Base-by-base conservation (phyloP, 2,329 filamentous ascomycete species). In the Coniochaeta ligniaria region DNA sequence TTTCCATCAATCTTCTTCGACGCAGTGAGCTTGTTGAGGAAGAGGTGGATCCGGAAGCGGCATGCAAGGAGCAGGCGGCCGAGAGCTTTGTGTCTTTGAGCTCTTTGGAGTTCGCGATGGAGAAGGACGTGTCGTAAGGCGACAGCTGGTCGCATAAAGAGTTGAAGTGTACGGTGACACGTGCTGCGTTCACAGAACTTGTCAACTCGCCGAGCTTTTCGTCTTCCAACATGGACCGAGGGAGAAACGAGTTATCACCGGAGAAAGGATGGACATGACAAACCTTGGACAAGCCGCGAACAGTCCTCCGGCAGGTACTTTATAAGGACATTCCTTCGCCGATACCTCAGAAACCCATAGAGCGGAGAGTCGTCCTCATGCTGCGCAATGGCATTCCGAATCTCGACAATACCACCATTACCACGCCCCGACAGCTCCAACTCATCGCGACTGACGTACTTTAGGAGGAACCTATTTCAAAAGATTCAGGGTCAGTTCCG, bases 221-320 rank as follows among this genome's bases (percentile, higher is more conserved):
- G 4, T 2, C 41, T 22, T 20, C 11, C 41, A 22, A 14, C 6
- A 6, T 31, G 7, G 28, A 17, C 47, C 47, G 28, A 28, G 16
- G 22, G n/a, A 5, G 20, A 16, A 54, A 31, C 28, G 22, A 54
- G 11, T 11, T 12, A n/a, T 6, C 26, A 31, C 17, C 26, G 50
- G 16, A 12, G 6, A n/a, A n/a, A 55, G 11, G 26, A n/a, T 47
- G 43, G 59, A 31, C 59, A 59, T 61, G 61, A 73, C 85, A 67
- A 76, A 96, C 95, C 95, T 90, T 96, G 91, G 59, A 99, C 80
- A 60, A 99, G 80, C 68, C 95, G 85, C 64, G 95, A 98, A 66
- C 93, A 94, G 62, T 88, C 91, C 62, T 96, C 91, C 1, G 94
- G 95, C 63, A 96, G 83, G 73, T 95, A 96, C 77, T 95, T 97